Percentiles rank a stretch among this genome's conserved stretches.
Conservation (phyloP, 1,284 basidiomycete species). For the Tilletia horrida region DNA sequence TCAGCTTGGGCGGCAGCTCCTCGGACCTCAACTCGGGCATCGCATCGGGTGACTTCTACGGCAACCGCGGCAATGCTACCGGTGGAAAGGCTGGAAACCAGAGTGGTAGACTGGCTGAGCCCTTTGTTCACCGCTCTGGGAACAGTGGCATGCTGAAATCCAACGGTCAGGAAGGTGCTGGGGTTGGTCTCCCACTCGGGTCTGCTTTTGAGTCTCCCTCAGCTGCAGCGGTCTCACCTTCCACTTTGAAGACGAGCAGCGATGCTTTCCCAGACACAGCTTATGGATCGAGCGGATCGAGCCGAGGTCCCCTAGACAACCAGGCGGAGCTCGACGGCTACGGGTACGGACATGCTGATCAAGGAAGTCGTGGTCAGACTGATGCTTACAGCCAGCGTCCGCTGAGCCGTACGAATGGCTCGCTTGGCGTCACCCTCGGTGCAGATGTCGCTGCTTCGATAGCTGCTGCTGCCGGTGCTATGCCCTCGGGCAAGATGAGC, state of each 20-base stretch:
- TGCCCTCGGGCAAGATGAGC: background rate
- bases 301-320: slow-evolving; percentile 7
- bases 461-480: slow-evolving; percentile 9
- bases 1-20: background rate
- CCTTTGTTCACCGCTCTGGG: slow-evolving; percentile 9
- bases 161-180: background rate
- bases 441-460: slow-evolving; percentile 14
- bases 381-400: background rate
- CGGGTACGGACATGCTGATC: background rate
- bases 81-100: too few species aligned
- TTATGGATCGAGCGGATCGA: background rate
- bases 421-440: slow-evolving; percentile 5
- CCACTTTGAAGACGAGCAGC: slow-evolving; percentile 1
- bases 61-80: too few species aligned
- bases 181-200: background rate
- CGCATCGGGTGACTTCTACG: too few species aligned
- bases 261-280: background rate
- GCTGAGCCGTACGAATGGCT: background rate
- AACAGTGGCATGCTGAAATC: background rate
- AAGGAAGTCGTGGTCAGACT: background rate
- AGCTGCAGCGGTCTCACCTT: background rate
- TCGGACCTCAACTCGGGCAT: too few species aligned
- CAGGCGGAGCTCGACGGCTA: too few species aligned
- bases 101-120: background rate
- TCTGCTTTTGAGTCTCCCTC: slow-evolving; percentile 4